phyloP scores from a whole-genome alignment of 208 protist genomes.

The Crithidia sp. region DNA sequence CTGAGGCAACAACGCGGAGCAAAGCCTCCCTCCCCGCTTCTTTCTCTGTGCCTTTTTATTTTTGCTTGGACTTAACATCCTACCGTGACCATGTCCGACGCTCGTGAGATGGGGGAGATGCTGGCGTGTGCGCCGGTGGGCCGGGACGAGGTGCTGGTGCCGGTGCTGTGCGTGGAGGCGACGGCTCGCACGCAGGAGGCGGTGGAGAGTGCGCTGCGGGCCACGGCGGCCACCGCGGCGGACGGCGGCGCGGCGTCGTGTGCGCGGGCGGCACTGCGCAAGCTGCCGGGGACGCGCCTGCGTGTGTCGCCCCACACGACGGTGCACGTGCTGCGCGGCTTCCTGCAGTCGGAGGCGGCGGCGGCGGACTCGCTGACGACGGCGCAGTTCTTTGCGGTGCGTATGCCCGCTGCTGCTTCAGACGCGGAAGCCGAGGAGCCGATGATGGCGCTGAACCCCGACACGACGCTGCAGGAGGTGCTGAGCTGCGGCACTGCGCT shows the following conservation, averaged over 20 bases:
- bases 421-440: background rate
- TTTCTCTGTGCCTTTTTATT: too few relatives aligned
- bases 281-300: constrained; percentile 23
- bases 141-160: constrained; percentile 3
- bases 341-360: constrained; percentile 9
- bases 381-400: constrained; percentile 30
- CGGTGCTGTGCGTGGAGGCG: constrained; percentile 24
- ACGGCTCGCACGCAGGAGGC: constrained; percentile 8
- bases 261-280: constrained; percentile 9
- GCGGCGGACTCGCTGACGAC: constrained; percentile 1
- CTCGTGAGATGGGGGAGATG: constrained; percentile 27
- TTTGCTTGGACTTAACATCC: too few relatives aligned
- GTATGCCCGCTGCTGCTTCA: background rate
- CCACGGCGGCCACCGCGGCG: background rate
- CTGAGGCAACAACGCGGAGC: too few relatives aligned
- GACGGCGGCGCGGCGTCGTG: background rate
- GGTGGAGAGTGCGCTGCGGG: constrained; percentile 6
- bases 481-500: constrained; percentile 6
- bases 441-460: constrained; percentile 20
- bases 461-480: constrained; percentile 26
- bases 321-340: constrained; percentile 20
- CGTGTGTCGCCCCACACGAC: constrained; percentile 26
- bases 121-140: constrained; percentile 11
- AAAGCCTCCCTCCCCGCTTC: too few relatives aligned
- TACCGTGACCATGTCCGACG: background rate